These are phyloP conservation scores for Coemansia sp. DNA, from an alignment of 192 early-diverging fungal species.

Conservation along the genomic window DNA sequence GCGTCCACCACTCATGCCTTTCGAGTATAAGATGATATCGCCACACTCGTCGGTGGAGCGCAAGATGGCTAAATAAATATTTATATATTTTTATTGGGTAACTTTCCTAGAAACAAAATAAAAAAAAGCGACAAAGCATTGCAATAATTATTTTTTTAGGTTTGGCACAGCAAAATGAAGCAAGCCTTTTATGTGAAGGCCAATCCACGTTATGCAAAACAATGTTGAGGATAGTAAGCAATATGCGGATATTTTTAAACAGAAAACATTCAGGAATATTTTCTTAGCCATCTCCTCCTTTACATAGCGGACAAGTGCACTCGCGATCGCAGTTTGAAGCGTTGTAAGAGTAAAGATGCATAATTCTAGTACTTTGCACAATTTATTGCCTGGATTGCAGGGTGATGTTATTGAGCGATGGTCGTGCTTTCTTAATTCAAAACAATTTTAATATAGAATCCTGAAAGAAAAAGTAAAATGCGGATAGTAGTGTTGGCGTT, in stretches of 20 bases:
- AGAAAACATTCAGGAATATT: background rate
- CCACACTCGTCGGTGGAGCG: constrained; percentile 39
- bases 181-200: background rate
- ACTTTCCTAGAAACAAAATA: background rate
- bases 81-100: background rate
- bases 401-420: background rate
- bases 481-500: background rate
- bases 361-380: background rate
- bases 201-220: background rate
- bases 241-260: constrained; percentile 1
- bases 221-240: background rate
- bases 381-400: background rate
- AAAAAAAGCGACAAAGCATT: background rate
- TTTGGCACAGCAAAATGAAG: background rate
- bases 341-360: background rate
- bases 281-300: constrained; percentile 18
- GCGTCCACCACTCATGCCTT: constrained; percentile 65
- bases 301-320: constrained; percentile 37
- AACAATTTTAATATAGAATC: background rate
- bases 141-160: background rate
- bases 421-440: background rate
- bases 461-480: background rate
- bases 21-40: constrained; percentile 56
- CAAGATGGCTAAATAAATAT: constrained; percentile 43
- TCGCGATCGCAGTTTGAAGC: constrained; percentile 28